Conservation (phyloP, 2,329 filamentous ascomycete genomes). For the Diplodia scrobiculata region DNA sequence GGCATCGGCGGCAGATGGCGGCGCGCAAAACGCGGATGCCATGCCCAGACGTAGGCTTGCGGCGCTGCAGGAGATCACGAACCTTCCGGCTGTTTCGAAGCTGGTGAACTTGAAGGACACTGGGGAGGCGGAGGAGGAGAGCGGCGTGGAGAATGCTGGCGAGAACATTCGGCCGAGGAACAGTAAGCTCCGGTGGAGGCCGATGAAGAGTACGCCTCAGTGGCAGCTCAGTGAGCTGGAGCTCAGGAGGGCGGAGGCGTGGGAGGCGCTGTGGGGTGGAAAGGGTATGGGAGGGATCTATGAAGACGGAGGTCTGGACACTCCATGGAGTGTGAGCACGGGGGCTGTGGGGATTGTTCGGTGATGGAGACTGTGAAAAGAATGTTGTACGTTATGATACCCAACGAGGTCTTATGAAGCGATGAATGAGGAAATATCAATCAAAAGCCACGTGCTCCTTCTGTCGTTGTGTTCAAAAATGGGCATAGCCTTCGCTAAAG, state of each 20-base stretch:
- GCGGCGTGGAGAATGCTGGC: not conserved
- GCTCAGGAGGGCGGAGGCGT: slow-evolving; percentile 19
- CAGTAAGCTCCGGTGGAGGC: slow-evolving; percentile 24
- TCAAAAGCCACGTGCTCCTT: not conserved
- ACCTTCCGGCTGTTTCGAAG: slow-evolving; percentile 16
- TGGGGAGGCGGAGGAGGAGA: slow-evolving; percentile 2
- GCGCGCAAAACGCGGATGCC: not conserved
- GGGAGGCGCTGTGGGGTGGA: slow-evolving; percentile 25
- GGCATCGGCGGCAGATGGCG: not conserved
- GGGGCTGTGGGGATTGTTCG: slow-evolving; percentile 19
- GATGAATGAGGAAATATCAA: slow-evolving; percentile 4
- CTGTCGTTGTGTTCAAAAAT: too few species aligned
- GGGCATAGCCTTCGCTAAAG: not conserved
- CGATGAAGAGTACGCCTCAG: slow-evolving; percentile 29
- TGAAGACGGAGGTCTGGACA: slow-evolving; percentile 6
- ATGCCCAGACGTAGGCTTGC: slow-evolving; percentile 12
- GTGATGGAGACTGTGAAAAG: not conserved
- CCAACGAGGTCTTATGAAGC: slow-evolving; percentile 14
- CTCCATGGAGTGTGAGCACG: slow-evolving; percentile 20
- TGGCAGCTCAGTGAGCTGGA: slow-evolving; percentile 30
- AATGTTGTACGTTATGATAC: slow-evolving; percentile 6
- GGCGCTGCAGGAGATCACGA: slow-evolving; percentile 23
- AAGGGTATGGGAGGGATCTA: slow-evolving; percentile 8
- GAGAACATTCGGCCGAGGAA: not conserved
- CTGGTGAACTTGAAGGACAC: slow-evolving; percentile 10